Percentiles rank a stretch among this genome's conserved stretches.
phyloP scores from a whole-genome alignment of 371 early-diverging fungal species.

The Syncephalastrum contaminatum region DNA sequence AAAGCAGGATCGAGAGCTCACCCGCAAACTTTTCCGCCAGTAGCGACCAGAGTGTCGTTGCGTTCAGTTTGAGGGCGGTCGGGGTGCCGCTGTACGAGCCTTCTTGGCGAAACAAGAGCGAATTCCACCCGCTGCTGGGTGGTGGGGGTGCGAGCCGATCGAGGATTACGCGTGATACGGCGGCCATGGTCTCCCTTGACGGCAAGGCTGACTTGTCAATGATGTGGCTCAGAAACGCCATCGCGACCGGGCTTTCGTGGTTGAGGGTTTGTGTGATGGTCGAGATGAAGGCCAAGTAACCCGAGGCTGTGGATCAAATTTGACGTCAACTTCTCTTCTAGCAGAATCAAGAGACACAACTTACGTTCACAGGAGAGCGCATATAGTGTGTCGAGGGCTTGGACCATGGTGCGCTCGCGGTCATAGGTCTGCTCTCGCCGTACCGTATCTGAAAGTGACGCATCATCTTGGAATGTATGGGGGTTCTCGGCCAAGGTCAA shows the following conservation, averaged over 20 bases:
- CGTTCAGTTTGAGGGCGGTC: conserved; percentile 26
- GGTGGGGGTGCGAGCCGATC: conserved; percentile 16
- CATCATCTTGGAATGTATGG: no score
- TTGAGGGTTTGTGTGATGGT: conserved; percentile 28
- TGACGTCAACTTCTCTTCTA: neutral
- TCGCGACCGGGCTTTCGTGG: conserved; percentile 51
- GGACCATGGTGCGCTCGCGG: conserved; percentile 22
- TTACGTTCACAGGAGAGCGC: conserved; percentile 29
- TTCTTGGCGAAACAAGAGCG: conserved; percentile 1
- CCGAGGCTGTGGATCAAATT: conserved; percentile 20
- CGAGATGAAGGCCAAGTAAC: conserved; percentile 36
- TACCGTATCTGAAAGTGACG: no score
- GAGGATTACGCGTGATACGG: conserved; percentile 34
- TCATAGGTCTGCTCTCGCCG: conserved; percentile 10
- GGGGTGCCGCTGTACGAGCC: neutral
- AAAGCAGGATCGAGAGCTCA: conserved; percentile 35
- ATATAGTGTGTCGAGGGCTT: conserved; percentile 24
- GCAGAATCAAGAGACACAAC: neutral
- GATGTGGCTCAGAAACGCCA: conserved; percentile 57
- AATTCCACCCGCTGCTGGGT: neutral
- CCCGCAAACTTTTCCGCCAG: conserved; percentile 50
- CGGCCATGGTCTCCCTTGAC: conserved; percentile 41
- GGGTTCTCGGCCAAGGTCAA: conserved; percentile 23
- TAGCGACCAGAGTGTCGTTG: conserved; percentile 39
- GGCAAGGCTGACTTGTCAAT: conserved; percentile 57